A percentile compares a stretch with the other conserved stretches of the same genome.
Evolutionary conservation across 306 rosid genomes (phyloP).

Genomic region (Acmispon strigosus): DNA sequence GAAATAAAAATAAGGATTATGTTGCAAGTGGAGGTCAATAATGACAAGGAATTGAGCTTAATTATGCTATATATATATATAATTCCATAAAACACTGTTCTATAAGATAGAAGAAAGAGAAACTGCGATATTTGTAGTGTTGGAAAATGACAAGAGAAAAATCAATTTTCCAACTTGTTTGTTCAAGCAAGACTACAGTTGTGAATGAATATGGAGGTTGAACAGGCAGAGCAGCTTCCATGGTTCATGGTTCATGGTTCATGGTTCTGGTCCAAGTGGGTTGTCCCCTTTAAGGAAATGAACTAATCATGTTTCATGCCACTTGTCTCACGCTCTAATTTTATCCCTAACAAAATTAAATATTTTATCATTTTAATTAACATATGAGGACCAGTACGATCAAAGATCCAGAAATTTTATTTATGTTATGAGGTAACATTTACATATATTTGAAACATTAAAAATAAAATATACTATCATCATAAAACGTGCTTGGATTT

Average conservation of each 20-base stretch:
- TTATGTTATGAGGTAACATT: too few species aligned
- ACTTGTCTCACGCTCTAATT: neutral
- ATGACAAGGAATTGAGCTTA: neutral
- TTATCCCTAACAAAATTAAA: too few species aligned
- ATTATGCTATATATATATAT: neutral
- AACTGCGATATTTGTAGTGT: neutral
- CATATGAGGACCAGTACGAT: too few species aligned
- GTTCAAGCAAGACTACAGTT: neutral
- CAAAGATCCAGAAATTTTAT: too few species aligned
- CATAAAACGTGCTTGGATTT: too few species aligned
- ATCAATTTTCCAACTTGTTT: too few species aligned
- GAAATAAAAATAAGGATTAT: neutral
- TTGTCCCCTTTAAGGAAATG: neutral
- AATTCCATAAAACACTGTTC: neutral
- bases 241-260: neutral
- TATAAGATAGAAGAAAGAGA: neutral
- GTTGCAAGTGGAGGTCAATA: neutral
- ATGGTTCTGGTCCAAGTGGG: neutral
- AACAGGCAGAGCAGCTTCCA: too few species aligned
- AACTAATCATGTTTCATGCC: neutral
- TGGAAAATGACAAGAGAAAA: neutral
- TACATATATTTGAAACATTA: too few species aligned
- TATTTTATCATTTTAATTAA: too few species aligned
- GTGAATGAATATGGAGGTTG: neutral
- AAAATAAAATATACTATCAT: too few species aligned